Base-by-base conservation (phyloP, 257 asterid species). In the Solanum verrucosum region DNA sequence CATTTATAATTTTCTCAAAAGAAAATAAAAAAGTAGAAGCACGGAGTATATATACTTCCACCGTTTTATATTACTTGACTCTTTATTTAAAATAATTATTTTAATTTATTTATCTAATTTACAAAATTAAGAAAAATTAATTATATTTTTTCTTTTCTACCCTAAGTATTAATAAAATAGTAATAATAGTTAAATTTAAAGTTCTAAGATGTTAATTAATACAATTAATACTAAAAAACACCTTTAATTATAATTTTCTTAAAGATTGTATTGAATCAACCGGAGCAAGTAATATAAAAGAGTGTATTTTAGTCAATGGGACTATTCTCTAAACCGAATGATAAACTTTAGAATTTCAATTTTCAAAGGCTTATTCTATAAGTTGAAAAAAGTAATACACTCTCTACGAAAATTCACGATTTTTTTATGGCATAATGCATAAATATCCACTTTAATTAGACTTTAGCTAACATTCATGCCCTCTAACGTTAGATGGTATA, bases 401-500 rank as follows among this genome's bases (percentile, higher is more conserved):
- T 0, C n/a, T 46, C 33, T 23, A 38, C 11, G 5, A 21, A 11
- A 5, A 11, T n/a, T 77, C 84, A 38, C 12, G 23, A 42, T 42
- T 42, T 42, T 5, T 15, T 49, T 49, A 2, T 52, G 23, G 9
- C 23, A 15, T 5, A 52, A 3, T 15, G 20, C 3, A 52, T 52
- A 52, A 49, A 49, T 49, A 49, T 49, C 3, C 0, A 52, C 7
- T 52, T 52, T 16, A 52, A 16, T 52, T 5, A 5, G 9, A 0
- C 3, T 52, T 52, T 52, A 16, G 3, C 3, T 52, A 52, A 16
- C 0, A 16, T 52, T 52, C 1, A 2, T 52, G 4, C 3, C 1
- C 21, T 52, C 9, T 52, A 49, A 49, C 0, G 1, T 52, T 49
- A 49, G 1, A 15, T 15, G 0, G 0, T 49, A 49, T 0, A 15